phyloP scores from a whole-genome alignment of 192 early-diverging fungal species.

The Lobosporangium transversale region DNA sequence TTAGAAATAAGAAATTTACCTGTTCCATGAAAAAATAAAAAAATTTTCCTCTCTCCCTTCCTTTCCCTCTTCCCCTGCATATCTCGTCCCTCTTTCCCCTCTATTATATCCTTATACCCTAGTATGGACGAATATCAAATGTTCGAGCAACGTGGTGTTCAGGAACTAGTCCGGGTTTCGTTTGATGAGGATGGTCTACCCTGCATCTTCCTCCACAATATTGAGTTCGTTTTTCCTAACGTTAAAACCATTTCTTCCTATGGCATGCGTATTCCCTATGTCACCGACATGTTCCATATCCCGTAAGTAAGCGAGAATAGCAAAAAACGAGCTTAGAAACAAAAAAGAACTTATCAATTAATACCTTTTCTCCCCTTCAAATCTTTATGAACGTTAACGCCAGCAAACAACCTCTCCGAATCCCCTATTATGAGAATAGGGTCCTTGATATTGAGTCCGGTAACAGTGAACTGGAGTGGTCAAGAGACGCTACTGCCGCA shows the following conservation, averaged over 20 bases:
- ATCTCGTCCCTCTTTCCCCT: too few relatives aligned
- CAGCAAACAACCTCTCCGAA: slow-evolving; percentile 42
- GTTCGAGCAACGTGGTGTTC: slow-evolving; percentile 27
- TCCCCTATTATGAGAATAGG: slow-evolving; percentile 38
- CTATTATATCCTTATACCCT: background rate
- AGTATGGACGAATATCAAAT: slow-evolving; percentile 34
- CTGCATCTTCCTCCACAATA: slow-evolving; percentile 25
- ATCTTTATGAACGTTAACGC: too few relatives aligned
- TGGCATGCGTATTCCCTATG: slow-evolving; percentile 30
- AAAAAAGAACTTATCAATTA: background rate
- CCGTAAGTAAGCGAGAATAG: slow-evolving; percentile 18
- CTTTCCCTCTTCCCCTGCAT: too few relatives aligned
- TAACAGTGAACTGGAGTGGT: slow-evolving; percentile 38
- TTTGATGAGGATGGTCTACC: slow-evolving; percentile 36
- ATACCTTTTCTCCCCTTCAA: too few relatives aligned
- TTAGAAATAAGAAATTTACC: too few relatives aligned
- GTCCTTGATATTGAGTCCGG: slow-evolving; percentile 28
- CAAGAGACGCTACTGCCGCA: slow-evolving; percentile 23
- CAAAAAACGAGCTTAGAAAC: background rate
- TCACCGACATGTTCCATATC: background rate
- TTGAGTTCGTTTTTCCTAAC: slow-evolving; percentile 30
- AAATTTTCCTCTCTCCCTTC: too few relatives aligned
- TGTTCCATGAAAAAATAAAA: too few relatives aligned
- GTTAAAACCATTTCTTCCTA: slow-evolving; percentile 23
- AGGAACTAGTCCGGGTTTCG: slow-evolving; percentile 28